These are phyloP conservation scores for Colletotrichum sp. DNA, from an alignment of 2,329 filamentous ascomycete genomes.

Conservation along the genomic window DNA sequence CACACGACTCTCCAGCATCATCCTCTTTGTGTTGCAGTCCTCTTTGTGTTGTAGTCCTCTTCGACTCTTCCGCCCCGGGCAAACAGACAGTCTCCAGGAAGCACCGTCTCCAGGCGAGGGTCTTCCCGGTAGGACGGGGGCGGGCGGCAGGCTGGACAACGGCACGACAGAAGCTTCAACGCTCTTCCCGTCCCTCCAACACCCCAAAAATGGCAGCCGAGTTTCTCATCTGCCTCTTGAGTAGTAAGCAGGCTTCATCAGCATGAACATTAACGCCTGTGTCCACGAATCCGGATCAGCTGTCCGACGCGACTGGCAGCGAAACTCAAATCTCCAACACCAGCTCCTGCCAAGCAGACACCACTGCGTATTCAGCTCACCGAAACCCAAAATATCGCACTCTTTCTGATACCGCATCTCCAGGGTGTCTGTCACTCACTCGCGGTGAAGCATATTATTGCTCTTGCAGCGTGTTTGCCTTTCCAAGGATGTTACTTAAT, in stretches of 20 bases:
- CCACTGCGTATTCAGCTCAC: background rate
- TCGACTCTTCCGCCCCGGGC: background rate
- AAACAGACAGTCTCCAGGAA: background rate
- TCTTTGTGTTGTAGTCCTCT: background rate
- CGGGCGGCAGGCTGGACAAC: background rate
- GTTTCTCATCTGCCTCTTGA: background rate
- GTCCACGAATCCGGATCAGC: background rate
- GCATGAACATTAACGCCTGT: background rate
- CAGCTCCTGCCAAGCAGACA: background rate
- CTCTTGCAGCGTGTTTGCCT: background rate
- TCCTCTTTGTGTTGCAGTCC: background rate
- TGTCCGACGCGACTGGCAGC: background rate
- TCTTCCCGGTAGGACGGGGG: background rate
- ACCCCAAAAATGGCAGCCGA: background rate
- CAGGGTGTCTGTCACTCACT: background rate
- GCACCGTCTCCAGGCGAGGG: background rate
- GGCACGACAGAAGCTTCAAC: conserved; percentile 4
- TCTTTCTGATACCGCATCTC: background rate
- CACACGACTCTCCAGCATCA: background rate
- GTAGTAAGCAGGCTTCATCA: background rate
- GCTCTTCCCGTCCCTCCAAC: background rate
- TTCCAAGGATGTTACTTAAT: background rate
- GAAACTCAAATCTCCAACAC: background rate
- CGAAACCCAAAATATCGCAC: background rate
- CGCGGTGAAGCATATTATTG: background rate